Conservation (phyloP, 1,139 yeast species). For the Hyphopichia buzzinii region DNA sequence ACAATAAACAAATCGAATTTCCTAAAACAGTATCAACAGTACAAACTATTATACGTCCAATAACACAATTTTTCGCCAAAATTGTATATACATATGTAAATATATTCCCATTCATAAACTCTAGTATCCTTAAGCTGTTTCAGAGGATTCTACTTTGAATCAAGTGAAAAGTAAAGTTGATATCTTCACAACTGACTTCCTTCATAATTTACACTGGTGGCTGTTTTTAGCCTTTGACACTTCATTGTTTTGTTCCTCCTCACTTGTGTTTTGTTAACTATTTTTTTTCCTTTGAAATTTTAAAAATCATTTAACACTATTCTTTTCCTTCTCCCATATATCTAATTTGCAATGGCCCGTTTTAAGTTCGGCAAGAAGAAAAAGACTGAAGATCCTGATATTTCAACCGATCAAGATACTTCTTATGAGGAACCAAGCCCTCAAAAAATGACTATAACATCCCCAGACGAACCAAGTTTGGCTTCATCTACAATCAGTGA, state of each 20-base stretch:
- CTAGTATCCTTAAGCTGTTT: no score
- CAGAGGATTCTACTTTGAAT: no score
- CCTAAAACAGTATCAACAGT: background rate
- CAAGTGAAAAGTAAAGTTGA: no score
- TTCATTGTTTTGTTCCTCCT: background rate
- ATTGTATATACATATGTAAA: no score
- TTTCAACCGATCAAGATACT: slow-evolving; percentile 1
- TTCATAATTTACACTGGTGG: background rate
- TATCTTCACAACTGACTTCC: background rate
- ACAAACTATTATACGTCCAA: background rate
- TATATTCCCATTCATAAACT: no score
- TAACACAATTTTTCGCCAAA: no score
- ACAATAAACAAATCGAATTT: background rate
- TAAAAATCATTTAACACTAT: background rate
- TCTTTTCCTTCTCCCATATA: background rate
- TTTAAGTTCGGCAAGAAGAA: slow-evolving; percentile 29
- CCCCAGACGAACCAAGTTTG: background rate
- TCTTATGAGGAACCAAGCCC: slow-evolving; percentile 5
- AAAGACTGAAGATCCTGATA: slow-evolving; percentile 11
- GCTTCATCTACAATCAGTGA: slow-evolving; percentile 4
- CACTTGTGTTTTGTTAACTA: background rate
- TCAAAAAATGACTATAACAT: slow-evolving; percentile 5
- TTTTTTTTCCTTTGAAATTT: background rate
- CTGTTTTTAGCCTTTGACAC: background rate
- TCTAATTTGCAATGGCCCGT: slow-evolving; percentile 20